Evolutionary conservation across 2,329 filamentous ascomycete genomes (phyloP), one percentile per base, ranked within the genome.

Genomic region (Cladosporium colombiae): DNA sequence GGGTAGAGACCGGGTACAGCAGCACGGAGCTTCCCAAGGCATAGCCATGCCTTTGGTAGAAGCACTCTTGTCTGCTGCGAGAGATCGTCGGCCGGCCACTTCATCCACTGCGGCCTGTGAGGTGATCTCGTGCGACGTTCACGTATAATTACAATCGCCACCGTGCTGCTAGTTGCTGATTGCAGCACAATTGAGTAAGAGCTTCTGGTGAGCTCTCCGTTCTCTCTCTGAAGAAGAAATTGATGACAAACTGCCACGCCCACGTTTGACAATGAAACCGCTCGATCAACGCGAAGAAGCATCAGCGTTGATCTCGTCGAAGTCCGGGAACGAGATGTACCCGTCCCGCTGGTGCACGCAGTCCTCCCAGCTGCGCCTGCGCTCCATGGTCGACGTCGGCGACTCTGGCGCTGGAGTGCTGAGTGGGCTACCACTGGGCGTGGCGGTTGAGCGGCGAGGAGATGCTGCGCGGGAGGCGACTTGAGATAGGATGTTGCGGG

Each of bases 281-380:
- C 29, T 16, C 13, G 10, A n/a, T 62, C 60, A 62, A 53, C 60
- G 60, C 49, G 33, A 40, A 0, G 58, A 61, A 2, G 37, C 60
- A 33, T 23, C 33, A 16, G 46, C 46, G 13, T 40, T 53, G 69
- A 75, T 66, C 67, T 75, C 72, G 67, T 76, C 74, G 64, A 75
- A 75, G 64, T 75, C 75, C 1, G 74, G 74, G 61, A 77, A 77
- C 21, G 68, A 71, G 66, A 75, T 72, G 66, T 77, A 77, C 61
- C 74, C 74, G 33, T 73, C 72, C 27, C 73, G 69, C 66, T 73
- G 71, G 29, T 68, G 66, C 67, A 68, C 70, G 67, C 72, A 75
- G 62, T 74, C 73, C 61, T 75, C 73, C 73, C 74, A 76, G 56
- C 63, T 65, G 57, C 63, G 63, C n/a, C 63, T 27, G 18, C 63